These are phyloP conservation scores for Podaxis pistillaris DNA, from an alignment of 768 basidiomycete species.

Conservation along the genomic window DNA sequence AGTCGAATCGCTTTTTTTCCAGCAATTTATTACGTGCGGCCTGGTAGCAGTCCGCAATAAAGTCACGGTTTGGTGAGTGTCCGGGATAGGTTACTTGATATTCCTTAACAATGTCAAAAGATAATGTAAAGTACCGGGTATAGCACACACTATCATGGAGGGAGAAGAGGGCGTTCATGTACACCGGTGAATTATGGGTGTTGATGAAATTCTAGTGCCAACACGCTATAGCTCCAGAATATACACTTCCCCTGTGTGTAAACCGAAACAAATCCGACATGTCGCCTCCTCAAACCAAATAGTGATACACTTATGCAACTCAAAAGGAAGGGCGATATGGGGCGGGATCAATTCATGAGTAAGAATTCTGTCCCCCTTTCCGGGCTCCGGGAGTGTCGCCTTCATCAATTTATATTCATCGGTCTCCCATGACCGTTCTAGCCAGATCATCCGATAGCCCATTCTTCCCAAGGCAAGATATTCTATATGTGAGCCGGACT, in stretches of 20 bases:
- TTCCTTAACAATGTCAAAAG: too few relatives aligned
- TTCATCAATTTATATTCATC: conserved; percentile 14
- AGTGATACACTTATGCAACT: conserved; percentile 8
- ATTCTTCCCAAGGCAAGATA: conserved; percentile 11
- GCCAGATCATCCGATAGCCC: conserved; percentile 12
- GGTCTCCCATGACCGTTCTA: conserved; percentile 15
- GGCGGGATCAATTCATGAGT: conserved; percentile 10
- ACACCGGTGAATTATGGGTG: too few relatives aligned
- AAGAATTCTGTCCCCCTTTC: not conserved
- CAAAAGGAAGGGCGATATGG: conserved; percentile 16
- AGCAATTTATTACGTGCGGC: not conserved
- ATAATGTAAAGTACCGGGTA: too few relatives aligned
- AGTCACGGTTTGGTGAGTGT: too few relatives aligned
- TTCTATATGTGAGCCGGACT: not conserved
- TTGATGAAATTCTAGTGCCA: not conserved
- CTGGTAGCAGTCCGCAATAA: too few relatives aligned
- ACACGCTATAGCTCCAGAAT: conserved; percentile 15
- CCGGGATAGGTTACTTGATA: too few relatives aligned
- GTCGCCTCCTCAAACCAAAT: conserved; percentile 17
- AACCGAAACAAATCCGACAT: conserved; percentile 13
- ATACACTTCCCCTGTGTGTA: conserved; percentile 18
- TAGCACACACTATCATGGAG: too few relatives aligned
- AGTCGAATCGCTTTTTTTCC: not conserved
- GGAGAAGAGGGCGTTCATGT: too few relatives aligned
- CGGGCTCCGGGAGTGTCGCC: not conserved